A percentile compares a stretch with the other conserved stretches of the same genome.
Evolutionary conservation across 306 rosid genomes (phyloP).

Genomic region (Fagus sylvatica): DNA sequence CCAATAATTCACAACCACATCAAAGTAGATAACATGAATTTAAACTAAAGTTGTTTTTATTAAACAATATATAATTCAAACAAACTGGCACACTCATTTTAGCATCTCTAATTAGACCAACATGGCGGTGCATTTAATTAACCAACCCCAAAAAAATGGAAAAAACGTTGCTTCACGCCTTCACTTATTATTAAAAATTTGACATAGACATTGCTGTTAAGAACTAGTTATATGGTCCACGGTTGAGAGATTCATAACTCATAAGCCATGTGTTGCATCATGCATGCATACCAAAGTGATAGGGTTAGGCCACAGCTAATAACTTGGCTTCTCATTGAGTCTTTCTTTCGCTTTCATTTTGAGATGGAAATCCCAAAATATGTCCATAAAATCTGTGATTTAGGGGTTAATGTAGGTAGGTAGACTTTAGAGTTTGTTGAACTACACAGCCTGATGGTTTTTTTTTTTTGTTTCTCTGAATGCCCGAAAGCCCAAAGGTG

Average conservation of each 20-base stretch:
- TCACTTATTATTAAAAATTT: too few species aligned
- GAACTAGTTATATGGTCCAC: neutral
- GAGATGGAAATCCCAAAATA: neutral
- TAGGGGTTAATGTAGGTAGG: conserved; percentile 31
- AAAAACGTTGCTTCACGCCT: too few species aligned
- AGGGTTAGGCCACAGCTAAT: conserved; percentile 10
- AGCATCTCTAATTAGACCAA: too few species aligned
- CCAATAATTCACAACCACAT: too few species aligned
- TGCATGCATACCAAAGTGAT: neutral
- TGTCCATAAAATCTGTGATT: neutral
- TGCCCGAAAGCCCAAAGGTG: too few species aligned
- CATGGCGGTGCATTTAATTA: too few species aligned
- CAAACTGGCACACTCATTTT: too few species aligned
- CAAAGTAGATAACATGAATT: too few species aligned
- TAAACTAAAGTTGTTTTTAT: too few species aligned
- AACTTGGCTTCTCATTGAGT: conserved; percentile 17
- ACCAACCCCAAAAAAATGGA: too few species aligned
- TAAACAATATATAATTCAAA: too few species aligned
- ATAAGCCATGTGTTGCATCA: conserved; percentile 6
- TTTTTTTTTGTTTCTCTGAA: too few species aligned
- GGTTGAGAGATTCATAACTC: conserved; percentile 28
- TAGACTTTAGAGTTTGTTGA: conserved; percentile 35
- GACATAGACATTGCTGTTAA: neutral
- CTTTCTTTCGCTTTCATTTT: neutral
- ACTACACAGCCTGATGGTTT: neutral